Conservation (phyloP, 345 rosid genomes). For the Boechera stricta region DNA sequence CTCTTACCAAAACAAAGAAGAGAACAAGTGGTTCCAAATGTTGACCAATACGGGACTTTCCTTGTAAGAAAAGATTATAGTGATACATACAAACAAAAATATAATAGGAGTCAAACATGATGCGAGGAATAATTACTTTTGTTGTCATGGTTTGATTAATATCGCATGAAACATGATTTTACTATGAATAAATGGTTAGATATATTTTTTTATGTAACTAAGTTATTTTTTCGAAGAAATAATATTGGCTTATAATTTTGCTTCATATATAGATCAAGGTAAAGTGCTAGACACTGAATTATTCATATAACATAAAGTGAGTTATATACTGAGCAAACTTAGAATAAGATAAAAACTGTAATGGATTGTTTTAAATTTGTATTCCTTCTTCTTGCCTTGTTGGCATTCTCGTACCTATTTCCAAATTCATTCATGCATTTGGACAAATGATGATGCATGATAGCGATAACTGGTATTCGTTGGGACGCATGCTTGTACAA, state of each 20-base stretch:
- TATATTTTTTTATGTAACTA: no score
- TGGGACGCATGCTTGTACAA: neutral
- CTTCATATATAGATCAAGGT: no score
- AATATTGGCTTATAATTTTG: no score
- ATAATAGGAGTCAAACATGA: neutral
- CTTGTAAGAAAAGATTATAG: neutral
- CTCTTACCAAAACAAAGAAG: neutral
- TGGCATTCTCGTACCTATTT: neutral
- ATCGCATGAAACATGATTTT: neutral
- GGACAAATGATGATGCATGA: conserved; percentile 15
- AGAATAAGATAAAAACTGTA: neutral
- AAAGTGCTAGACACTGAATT: neutral
- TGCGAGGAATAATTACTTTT: neutral
- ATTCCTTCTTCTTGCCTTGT: neutral
- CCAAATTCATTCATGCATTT: conserved; percentile 12
- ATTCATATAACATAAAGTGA: neutral
- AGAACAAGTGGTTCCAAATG: neutral
- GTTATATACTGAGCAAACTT: no score
- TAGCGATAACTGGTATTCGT: neutral
- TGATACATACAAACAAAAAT: neutral
- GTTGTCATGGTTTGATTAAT: neutral
- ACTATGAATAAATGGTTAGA: neutral
- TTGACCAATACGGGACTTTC: conserved; percentile 18
- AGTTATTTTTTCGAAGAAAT: no score
- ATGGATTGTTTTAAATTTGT: neutral